Conservation (phyloP, 768 basidiomycete genomes). For the Russula sp. region DNA sequence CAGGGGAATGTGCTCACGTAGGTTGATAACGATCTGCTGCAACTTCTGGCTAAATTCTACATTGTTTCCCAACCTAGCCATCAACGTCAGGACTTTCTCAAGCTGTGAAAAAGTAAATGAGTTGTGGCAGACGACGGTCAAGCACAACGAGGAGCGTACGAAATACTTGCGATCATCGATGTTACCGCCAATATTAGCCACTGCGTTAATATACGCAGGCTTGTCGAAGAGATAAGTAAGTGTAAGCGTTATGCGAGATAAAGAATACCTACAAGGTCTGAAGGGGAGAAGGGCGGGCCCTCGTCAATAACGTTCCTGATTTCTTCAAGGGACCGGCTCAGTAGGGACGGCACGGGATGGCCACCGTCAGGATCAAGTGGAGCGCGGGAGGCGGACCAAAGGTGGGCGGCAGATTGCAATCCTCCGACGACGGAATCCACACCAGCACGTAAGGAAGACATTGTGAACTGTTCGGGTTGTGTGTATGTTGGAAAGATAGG, state of each 20-base stretch:
- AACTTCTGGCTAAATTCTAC: conserved; percentile 12
- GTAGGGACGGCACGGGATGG: conserved; percentile 8
- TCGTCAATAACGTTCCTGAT: conserved; percentile 15
- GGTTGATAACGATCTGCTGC: conserved; percentile 23
- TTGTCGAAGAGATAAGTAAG: not conserved
- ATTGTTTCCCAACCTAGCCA: conserved; percentile 20
- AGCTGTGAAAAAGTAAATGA: conserved; percentile 17
- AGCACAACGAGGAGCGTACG: conserved; percentile 6
- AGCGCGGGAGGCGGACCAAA: conserved; percentile 8
- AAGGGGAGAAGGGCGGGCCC: conserved; percentile 13
- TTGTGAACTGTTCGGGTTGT: not conserved
- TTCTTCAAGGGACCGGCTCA: conserved; percentile 10
- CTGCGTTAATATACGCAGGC: conserved; percentile 26
- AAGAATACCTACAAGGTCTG: conserved; percentile 24
- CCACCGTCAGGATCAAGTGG: conserved; percentile 20
- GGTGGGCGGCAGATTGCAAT: conserved; percentile 10
- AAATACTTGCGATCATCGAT: conserved; percentile 28
- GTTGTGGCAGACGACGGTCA: not conserved
- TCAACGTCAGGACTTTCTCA: conserved; percentile 28
- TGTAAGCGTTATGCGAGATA: not conserved
- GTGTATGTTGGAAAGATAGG: not conserved
- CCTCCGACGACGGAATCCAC: not conserved
- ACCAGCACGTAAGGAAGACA: conserved; percentile 10
- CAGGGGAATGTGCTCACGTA: conserved; percentile 20
- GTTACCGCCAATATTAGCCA: conserved; percentile 12